Evolutionary conservation across 2,329 filamentous ascomycete species (phyloP), one percentile per base, ranked within the genome.

Genomic region (Venturia carpophila): DNA sequence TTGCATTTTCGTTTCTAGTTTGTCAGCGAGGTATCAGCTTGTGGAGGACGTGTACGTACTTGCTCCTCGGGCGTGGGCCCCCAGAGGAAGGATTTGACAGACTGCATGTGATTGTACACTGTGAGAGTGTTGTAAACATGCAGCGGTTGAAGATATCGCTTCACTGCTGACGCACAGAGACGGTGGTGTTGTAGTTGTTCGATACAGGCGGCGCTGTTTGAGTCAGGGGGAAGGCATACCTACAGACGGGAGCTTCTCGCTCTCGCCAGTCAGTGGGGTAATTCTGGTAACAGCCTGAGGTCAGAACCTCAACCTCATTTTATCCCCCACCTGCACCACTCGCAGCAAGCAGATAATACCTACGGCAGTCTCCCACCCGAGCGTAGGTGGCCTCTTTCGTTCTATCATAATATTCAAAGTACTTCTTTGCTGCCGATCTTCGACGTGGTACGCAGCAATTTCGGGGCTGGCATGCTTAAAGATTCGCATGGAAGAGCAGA

Each of bases 1-100:
- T 97, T 96, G 78, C 93, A 97, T 87, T 97, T 97, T 68, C 92
- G 88, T 78, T 94, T 88, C 93, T 99, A 71, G 68, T 92, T 70
- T 43, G 30, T 47, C 62, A 63, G n/a, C 60, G 15, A 19, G 60
- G 7, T 37, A 43, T 52, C 19, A 56, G 61, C 21, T n/a, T 37
- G 43, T 66, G 41, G 34, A 9, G 21, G 34, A 43, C 37, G 41
- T 45, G 15, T 17, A 52, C 81, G 69, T 80, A 96, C 93, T 83
- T 99, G 93, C 68, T 89, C 89, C 77, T 95, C 89, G 56, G 94
- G 94, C 74, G 96, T 92, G 45, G 94, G 93, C 78, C 91, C 93
- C 77, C 87, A 91, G 78, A 97, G 93, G 72, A 97, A 86, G 66
- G 88, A 82, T 76, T 87, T 91, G 74, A 97, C 82, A 55, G 89